Evolutionary conservation across 1,284 basidiomycete species (phyloP).

Genomic region (Cystobasidium slooffiae): DNA sequence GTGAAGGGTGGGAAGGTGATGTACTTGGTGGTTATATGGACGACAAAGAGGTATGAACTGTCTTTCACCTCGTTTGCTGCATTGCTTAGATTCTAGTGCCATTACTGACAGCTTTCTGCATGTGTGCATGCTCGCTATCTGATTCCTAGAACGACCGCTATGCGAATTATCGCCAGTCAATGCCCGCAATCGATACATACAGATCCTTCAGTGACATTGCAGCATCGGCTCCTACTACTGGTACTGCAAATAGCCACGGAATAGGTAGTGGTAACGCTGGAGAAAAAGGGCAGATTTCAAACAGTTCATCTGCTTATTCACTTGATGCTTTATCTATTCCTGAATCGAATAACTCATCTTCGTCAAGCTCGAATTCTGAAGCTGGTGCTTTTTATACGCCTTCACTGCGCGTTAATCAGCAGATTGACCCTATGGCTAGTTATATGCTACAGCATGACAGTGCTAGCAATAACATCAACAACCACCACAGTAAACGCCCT

Average conservation of each 20-base stretch:
- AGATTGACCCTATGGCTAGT: constrained; percentile 12
- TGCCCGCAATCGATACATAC: constrained; percentile 36
- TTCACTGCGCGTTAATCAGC: neutral
- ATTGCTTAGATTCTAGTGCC: neutral
- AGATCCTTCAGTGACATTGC: constrained; percentile 34
- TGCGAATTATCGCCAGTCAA: constrained; percentile 38
- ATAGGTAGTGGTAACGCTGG: neutral
- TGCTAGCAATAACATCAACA: neutral
- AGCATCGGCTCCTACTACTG: neutral
- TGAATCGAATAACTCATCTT: constrained; percentile 17
- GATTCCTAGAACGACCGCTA: constrained; percentile 24
- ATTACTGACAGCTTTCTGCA: neutral
- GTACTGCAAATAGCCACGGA: neutral
- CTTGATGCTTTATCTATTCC: constrained; percentile 44
- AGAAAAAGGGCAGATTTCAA: constrained; percentile 24
- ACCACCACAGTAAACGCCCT: neutral
- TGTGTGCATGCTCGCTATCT: neutral
- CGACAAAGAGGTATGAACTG: constrained; percentile 27
- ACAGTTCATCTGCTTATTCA: constrained; percentile 44
- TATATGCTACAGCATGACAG: neutral
- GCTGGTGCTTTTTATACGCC: constrained; percentile 32
- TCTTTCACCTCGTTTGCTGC: neutral
- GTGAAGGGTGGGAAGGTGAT: constrained; percentile 34
- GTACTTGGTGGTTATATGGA: constrained; percentile 34
- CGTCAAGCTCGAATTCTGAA: constrained; percentile 22